A percentile compares a stretch with the other conserved stretches of the same genome.
Conservation (phyloP, 768 basidiomycete species). For the Mycena indigotica region DNA sequence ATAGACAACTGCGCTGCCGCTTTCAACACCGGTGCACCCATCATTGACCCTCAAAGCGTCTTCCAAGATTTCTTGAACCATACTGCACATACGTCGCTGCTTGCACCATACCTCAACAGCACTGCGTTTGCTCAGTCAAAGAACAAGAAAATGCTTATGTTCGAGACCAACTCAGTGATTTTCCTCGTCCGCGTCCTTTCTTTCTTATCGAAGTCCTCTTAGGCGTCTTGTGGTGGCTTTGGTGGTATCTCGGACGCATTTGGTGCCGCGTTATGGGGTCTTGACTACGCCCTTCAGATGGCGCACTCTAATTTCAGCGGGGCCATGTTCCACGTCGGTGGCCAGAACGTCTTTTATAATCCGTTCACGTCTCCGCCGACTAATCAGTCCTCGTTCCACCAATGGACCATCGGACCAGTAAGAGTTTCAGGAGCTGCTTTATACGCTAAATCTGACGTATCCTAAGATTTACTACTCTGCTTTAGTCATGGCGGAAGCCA, state of each 20-base stretch:
- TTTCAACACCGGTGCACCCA: conserved; percentile 14
- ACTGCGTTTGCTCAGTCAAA: conserved; percentile 7
- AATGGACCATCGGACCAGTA: conserved; percentile 72
- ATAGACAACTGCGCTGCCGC: conserved; percentile 20
- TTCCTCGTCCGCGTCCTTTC: background rate
- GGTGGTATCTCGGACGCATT: conserved; percentile 45
- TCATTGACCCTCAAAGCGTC: conserved; percentile 18
- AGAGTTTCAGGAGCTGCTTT: background rate
- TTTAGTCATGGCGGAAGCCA: conserved; percentile 66
- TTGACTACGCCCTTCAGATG: conserved; percentile 44
- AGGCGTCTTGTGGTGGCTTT: conserved; percentile 36
- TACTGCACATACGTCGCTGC: conserved; percentile 9
- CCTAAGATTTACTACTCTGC: conserved; percentile 78
- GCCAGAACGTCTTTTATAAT: conserved; percentile 25
- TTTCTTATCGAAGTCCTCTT: background rate
- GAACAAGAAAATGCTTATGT: conserved; percentile 14
- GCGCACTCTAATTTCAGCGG: conserved; percentile 41
- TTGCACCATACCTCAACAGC: conserved; percentile 14
- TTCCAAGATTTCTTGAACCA: conserved; percentile 17
- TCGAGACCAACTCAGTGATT: conserved; percentile 18
- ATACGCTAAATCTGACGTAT: background rate
- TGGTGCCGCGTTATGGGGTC: conserved; percentile 45
- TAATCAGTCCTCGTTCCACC: conserved; percentile 57
- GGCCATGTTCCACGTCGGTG: conserved; percentile 24
- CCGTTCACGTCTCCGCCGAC: conserved; percentile 51